A percentile compares a stretch with the other conserved stretches of the same genome.
Conservation (phyloP, 352 stramenopile species). For the Saprolegnia diclina region DNA sequence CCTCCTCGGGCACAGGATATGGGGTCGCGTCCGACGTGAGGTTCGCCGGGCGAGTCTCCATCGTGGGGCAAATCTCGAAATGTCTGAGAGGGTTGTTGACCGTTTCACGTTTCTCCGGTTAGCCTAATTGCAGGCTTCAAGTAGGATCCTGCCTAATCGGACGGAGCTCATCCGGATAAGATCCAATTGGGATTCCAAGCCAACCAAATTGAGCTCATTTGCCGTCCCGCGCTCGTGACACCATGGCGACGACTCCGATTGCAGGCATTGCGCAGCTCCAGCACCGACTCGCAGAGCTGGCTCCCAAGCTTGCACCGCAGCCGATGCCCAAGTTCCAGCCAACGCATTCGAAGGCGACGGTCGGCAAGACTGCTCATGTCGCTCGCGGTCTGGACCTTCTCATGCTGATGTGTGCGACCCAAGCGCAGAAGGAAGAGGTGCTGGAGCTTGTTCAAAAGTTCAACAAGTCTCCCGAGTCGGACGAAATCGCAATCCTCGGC, state of each 20-base stretch:
- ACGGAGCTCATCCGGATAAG: neutral
- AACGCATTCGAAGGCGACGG: neutral
- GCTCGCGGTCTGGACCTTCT: constrained; percentile 5
- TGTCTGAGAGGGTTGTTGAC: neutral
- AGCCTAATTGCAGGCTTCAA: too few species aligned
- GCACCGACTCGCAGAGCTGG: constrained; percentile 2
- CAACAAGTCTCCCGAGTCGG: constrained; percentile 6
- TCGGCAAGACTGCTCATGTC: neutral
- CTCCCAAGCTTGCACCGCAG: constrained; percentile 8
- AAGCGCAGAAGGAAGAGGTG: constrained; percentile 11
- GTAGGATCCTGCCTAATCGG: too few species aligned
- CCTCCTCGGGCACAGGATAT: constrained; percentile 9
- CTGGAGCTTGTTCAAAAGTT: constrained; percentile 18
- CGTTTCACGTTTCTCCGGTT: too few species aligned
- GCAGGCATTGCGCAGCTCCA: constrained; percentile 18
- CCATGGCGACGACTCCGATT: constrained; percentile 4
- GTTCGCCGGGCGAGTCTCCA: constrained; percentile 10
- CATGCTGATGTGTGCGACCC: constrained; percentile 4
- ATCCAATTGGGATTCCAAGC: neutral
- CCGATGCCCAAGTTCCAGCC: constrained; percentile 18
- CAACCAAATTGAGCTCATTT: neutral
- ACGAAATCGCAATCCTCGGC: constrained; percentile 1
- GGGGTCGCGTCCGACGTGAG: neutral
- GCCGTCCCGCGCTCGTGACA: neutral
- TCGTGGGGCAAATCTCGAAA: constrained; percentile 7